A percentile compares a stretch with the other conserved stretches of the same genome.
Evolutionary conservation across 192 early-diverging fungal species (phyloP).

Genomic region (Obelidium mucronatum): DNA sequence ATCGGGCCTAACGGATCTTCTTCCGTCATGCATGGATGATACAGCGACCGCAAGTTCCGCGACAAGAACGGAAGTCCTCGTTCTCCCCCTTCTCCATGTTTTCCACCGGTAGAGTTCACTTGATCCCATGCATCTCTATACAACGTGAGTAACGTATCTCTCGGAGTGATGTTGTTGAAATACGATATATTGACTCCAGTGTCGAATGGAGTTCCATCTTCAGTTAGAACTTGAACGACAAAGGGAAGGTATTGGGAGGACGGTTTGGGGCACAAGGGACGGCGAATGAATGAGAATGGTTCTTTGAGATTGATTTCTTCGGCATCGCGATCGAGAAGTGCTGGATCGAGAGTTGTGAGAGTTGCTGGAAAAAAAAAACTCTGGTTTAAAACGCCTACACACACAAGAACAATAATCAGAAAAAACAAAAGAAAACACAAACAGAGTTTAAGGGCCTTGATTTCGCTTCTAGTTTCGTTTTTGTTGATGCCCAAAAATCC

Average conservation of each 20-base stretch:
- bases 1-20: background rate
- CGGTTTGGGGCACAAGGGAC: background rate
- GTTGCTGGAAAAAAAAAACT: conserved; percentile 4
- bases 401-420: background rate
- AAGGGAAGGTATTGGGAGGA: background rate
- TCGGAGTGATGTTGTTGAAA: background rate
- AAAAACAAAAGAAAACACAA: background rate
- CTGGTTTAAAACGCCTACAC: background rate
- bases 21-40: background rate
- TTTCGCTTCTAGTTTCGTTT: background rate
- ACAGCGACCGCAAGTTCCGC: background rate
- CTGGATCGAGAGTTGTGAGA: background rate
- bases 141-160: conserved; percentile 13
- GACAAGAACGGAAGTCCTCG: background rate
- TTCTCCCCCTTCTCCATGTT: background rate
- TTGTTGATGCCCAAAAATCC: conserved; percentile 34
- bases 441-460: conserved; percentile 26
- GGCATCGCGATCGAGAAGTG: background rate
- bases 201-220: conserved; percentile 21
- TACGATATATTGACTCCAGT: conserved; percentile 27
- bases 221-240: conserved; percentile 1
- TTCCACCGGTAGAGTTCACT: background rate
- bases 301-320: background rate
- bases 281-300: conserved; percentile 22
- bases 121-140: background rate